phyloP scores from a whole-genome alignment of 1,284 basidiomycete genomes.

The Microbotryum intermedium region DNA sequence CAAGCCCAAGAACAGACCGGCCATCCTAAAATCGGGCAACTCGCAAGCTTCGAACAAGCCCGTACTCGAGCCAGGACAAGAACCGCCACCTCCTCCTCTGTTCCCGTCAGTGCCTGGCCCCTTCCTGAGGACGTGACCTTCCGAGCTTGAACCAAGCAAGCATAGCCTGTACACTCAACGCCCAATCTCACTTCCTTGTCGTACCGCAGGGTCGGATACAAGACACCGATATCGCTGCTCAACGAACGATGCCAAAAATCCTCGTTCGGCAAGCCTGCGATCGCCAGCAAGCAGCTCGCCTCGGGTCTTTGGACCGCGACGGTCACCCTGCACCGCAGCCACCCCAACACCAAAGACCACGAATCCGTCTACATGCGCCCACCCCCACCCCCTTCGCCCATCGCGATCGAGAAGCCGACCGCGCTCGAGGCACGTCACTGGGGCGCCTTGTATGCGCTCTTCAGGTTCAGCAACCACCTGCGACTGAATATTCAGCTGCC shows the following conservation, averaged over 20 bases:
- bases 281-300: slow-evolving; percentile 55
- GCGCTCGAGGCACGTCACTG: slow-evolving; percentile 69
- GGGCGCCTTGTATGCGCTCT: slow-evolving; percentile 77
- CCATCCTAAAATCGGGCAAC: slow-evolving; percentile 73
- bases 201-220: slow-evolving; percentile 52
- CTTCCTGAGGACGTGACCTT: neutral
- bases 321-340: slow-evolving; percentile 55
- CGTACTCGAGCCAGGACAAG: slow-evolving; percentile 34
- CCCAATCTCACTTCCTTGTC: neutral
- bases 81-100: slow-evolving; percentile 45
- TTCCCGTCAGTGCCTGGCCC: slow-evolving; percentile 45
- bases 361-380: slow-evolving; percentile 66
- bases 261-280: slow-evolving; percentile 69
- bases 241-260: slow-evolving; percentile 69
- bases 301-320: slow-evolving; percentile 46
- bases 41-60: slow-evolving; percentile 60
- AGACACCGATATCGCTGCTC: slow-evolving; percentile 64
- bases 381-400: slow-evolving; percentile 46
- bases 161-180: neutral
- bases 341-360: slow-evolving; percentile 58
- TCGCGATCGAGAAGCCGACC: slow-evolving; percentile 42
- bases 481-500: slow-evolving; percentile 70
- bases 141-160: neutral
- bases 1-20: slow-evolving; percentile 26
- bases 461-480: slow-evolving; percentile 71